Conservation (phyloP, 305 asterid genomes). For the Solanum hybrid region DNA sequence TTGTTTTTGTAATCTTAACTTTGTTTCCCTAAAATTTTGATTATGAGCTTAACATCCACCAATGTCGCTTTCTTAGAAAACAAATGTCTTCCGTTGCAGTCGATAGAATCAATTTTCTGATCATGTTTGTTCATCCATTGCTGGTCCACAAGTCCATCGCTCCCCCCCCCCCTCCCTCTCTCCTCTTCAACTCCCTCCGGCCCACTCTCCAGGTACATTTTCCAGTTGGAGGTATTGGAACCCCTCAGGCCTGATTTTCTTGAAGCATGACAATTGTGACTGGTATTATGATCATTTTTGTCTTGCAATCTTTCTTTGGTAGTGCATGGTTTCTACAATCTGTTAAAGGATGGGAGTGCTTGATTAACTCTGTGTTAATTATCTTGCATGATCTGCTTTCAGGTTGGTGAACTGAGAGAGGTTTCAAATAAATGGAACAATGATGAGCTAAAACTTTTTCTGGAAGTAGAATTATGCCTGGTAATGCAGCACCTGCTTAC, state of each 20-base stretch:
- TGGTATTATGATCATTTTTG: neutral
- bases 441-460: constrained; percentile 17
- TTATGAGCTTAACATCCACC: neutral
- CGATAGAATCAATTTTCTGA: neutral
- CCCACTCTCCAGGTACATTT: neutral
- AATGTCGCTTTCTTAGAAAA: neutral
- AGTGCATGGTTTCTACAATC: neutral
- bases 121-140: neutral
- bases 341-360: neutral
- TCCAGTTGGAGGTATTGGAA: neutral
- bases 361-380: neutral
- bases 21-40: neutral
- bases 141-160: neutral
- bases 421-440: constrained; percentile 10
- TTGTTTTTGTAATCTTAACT: neutral
- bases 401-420: constrained; percentile 20
- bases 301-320: neutral
- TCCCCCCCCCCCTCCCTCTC: no score
- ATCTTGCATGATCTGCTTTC: neutral
- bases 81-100: neutral
- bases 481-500: neutral
- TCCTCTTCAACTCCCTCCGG: neutral
- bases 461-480: constrained; percentile 14
- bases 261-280: neutral
- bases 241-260: neutral